A percentile compares a stretch with the other conserved stretches of the same genome.
phyloP scores from a whole-genome alignment of 2,329 filamentous ascomycete genomes.

The Aureobasidium sp. region DNA sequence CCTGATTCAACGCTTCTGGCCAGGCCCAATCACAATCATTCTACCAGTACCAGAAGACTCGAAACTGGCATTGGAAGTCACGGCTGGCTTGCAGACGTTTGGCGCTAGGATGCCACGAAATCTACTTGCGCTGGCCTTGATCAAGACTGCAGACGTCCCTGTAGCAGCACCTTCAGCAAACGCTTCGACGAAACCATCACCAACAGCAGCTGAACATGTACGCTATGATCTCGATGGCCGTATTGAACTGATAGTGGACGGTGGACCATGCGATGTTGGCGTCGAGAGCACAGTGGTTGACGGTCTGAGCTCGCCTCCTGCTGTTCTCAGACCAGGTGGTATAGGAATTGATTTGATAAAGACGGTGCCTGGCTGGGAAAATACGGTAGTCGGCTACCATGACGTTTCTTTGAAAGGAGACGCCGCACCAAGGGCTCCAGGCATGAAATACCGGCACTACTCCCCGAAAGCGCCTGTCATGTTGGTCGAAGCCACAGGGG shows the following conservation, averaged over 20 bases:
- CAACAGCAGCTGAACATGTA: conserved; percentile 85
- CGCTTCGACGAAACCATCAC: conserved; percentile 85
- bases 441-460: conserved; percentile 99
- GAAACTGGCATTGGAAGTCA: conserved; percentile 80
- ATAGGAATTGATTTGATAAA: conserved; percentile 75
- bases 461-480: conserved; percentile 82
- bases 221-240: conserved; percentile 73
- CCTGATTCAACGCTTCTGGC: conserved; percentile 82
- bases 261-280: conserved; percentile 77
- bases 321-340: conserved; percentile 79
- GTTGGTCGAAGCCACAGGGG: conserved; percentile 60
- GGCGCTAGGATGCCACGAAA: conserved; percentile 85
- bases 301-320: conserved; percentile 72
- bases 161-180: conserved; percentile 92
- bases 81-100: conserved; percentile 76
- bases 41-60: conserved; percentile 67
- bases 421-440: conserved; percentile 70
- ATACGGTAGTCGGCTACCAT: conserved; percentile 69
- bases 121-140: conserved; percentile 78
- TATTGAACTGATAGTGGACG: conserved; percentile 83
- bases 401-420: conserved; percentile 60
- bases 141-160: conserved; percentile 68
- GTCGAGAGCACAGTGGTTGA: conserved; percentile 98
- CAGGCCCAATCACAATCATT: conserved; percentile 85
- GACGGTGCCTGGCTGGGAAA: conserved; percentile 70